Conservation (phyloP, 176 grass and related monocot genomes). For the Eleusine coracana region DNA sequence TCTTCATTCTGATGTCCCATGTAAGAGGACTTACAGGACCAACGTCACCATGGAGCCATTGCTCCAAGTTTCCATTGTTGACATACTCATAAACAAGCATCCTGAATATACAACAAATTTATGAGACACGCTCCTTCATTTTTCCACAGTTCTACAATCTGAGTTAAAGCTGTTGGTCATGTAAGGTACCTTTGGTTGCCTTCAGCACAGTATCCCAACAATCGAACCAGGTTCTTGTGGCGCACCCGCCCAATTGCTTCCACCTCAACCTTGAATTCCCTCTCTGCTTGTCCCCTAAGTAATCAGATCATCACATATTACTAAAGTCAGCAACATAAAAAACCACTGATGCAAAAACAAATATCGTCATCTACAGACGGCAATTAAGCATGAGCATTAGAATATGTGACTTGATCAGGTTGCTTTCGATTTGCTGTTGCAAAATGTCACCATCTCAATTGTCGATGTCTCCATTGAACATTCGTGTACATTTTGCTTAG, state of each 20-base stretch:
- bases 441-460: slow-evolving; percentile 43
- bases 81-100: slow-evolving; percentile 96
- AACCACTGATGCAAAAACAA: slow-evolving; percentile 14
- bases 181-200: slow-evolving; percentile 81
- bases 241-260: slow-evolving; percentile 95
- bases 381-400: slow-evolving; percentile 36
- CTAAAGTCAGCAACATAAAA: slow-evolving; percentile 35
- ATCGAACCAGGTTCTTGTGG: slow-evolving; percentile 93
- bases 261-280: slow-evolving; percentile 98
- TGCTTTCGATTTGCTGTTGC: slow-evolving; percentile 15
- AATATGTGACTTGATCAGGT: not conserved
- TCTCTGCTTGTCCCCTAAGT: slow-evolving; percentile 92
- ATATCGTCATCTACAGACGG: slow-evolving; percentile 25
- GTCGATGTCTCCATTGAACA: slow-evolving; percentile 39
- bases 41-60: slow-evolving; percentile 96
- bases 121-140: slow-evolving; percentile 15
- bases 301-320: slow-evolving; percentile 39
- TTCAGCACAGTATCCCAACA: slow-evolving; percentile 94
- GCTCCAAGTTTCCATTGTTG: slow-evolving; percentile 96
- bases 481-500: slow-evolving; percentile 38
- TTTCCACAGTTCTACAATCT: slow-evolving; percentile 19
- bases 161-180: slow-evolving; percentile 15
- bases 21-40: slow-evolving; percentile 89
- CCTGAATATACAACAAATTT: slow-evolving; percentile 49
- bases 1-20: slow-evolving; percentile 87